Evolutionary conservation across 768 basidiomycete genomes (phyloP).

Genomic region (Phanerochaete carnosa): DNA sequence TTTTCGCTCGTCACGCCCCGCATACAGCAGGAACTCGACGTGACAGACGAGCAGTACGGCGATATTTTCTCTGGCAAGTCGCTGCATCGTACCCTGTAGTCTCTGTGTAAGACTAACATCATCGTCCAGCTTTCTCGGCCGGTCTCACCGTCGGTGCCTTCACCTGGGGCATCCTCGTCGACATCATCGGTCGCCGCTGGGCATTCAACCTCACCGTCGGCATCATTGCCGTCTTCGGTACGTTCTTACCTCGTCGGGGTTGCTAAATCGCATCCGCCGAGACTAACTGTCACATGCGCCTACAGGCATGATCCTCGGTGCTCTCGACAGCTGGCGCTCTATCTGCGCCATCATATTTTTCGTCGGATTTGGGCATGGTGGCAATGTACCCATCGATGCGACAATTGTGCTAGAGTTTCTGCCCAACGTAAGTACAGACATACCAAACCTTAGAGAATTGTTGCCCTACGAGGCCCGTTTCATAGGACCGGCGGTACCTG

Average conservation of each 20-base stretch:
- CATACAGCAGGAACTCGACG: slow-evolving; percentile 12
- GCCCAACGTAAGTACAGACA: slow-evolving; percentile 3
- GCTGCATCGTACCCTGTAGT: not conserved
- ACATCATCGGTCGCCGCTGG: slow-evolving; percentile 43
- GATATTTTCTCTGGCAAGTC: slow-evolving; percentile 10
- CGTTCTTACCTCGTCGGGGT: too few relatives aligned
- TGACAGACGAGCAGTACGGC: slow-evolving; percentile 9
- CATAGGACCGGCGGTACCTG: slow-evolving; percentile 6
- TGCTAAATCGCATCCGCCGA: too few relatives aligned
- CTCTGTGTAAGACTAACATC: not conserved
- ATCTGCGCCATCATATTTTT: slow-evolving; percentile 39
- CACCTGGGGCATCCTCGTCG: slow-evolving; percentile 47
- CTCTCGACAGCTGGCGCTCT: slow-evolving; percentile 39
- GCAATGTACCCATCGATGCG: slow-evolving; percentile 41
- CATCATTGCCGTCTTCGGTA: slow-evolving; percentile 45
- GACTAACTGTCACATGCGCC: too few relatives aligned
- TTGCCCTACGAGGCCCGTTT: too few relatives aligned
- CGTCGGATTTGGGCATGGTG: slow-evolving; percentile 48
- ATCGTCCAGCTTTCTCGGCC: slow-evolving; percentile 31
- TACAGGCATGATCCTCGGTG: slow-evolving; percentile 37
- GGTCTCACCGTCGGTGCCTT: slow-evolving; percentile 49
- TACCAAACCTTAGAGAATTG: too few relatives aligned
- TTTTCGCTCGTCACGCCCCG: slow-evolving; percentile 11
- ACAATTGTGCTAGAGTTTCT: slow-evolving; percentile 8
- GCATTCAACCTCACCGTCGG: slow-evolving; percentile 42